Base-by-base conservation (phyloP, 2,329 filamentous ascomycete genomes). In the Penicillium freii region DNA sequence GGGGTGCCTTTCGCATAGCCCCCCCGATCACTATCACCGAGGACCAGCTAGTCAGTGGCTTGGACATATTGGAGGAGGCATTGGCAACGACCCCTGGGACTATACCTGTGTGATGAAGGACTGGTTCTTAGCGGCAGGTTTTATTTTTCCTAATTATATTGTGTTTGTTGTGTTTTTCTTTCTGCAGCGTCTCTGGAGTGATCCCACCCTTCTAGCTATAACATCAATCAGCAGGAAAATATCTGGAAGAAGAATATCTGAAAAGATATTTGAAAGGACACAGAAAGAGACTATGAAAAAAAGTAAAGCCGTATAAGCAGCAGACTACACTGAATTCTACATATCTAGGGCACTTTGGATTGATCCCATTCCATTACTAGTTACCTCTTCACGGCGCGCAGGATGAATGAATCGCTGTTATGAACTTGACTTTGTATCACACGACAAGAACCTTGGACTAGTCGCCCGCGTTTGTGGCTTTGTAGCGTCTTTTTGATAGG, bases 21-120 rank as follows among this genome's bases (percentile, higher is more conserved):
- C 84, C 84, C 25, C 84, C 85, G 0, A 82, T 87, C 40, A 85
- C 82, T 0, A 80, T 86, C 9, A 79, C 79, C 0, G 75, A 75
- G 29, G 74, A 78, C 46, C 75, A 84, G 69, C 68, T 85, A 44
- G 71, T 80, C 19, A 72, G 78, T 39, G 84, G 83, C 0, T 63
- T 88, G 56, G 63, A 56, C 2, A 81, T 87, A 45, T 74, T 88
- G 58, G 84, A 87, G 63, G 73, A 81, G 64, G 82, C 83, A 0
- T 82, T 87, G 61, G 61, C 54, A 5, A 27, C 29, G 7, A 53
- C 48, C 17, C 33, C 54, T 9, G 54, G 54, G 5, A 56, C 54
- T 17, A 21, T 52, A 34, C 40, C 40, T 9, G 5, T 17, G 17
- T 44, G 23, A 38, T 23, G 2, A 17, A 25, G 8, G 4, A 15